Base-by-base conservation (phyloP, 176 grass and related monocot species). In the Oryza australiensis region DNA sequence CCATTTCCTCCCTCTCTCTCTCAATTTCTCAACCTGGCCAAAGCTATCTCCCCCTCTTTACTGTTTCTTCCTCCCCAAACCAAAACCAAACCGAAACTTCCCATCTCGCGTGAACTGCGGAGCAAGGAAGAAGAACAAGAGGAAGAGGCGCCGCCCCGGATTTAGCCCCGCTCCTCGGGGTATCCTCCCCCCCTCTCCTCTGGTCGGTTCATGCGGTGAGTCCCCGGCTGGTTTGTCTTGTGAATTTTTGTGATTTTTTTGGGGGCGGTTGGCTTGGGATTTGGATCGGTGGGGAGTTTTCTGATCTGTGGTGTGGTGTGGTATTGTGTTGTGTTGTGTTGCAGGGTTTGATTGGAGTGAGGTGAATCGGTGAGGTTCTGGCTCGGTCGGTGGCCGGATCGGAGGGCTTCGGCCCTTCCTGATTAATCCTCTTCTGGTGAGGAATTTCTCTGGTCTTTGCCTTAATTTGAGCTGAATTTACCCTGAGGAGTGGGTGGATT, bases 51-150 rank as follows among this genome's bases (percentile, higher is more conserved):
- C 32, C 32, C 32, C 1, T 32, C 32, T 3, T 3, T 0, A 33
- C 68, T 77, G 20, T 80, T 75, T 38, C 82, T 70, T 76, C 29
- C 76, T 38, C 70, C 26, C 48, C 70, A 75, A 68, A 72, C 64
- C 86, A 51, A 37, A 53, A 12, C 48, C 12, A 49, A 49, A 49
- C 14, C 14, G 51, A 55, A 55, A 22, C 15, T 2, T 53, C 18
- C 48, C 48, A 5, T 2, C 51, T 18, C 20, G 51, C 51, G 51
- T 55, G 51, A 55, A 55, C 51, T 22, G 18, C 51, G 51, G 51
- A 55, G 51, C 48, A 53, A 53, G 48, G 34, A 35, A 35, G 34
- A 35, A 4, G 3, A 32, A 32, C 3, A 4, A 3, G 16, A 51
- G 16, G 48, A 55, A 8, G 7, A 55, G 51, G 51, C 18, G 18